These are phyloP conservation scores for Margaritispora aquatica DNA, from an alignment of 495 filamentous ascomycete genomes.

Conservation along the genomic window DNA sequence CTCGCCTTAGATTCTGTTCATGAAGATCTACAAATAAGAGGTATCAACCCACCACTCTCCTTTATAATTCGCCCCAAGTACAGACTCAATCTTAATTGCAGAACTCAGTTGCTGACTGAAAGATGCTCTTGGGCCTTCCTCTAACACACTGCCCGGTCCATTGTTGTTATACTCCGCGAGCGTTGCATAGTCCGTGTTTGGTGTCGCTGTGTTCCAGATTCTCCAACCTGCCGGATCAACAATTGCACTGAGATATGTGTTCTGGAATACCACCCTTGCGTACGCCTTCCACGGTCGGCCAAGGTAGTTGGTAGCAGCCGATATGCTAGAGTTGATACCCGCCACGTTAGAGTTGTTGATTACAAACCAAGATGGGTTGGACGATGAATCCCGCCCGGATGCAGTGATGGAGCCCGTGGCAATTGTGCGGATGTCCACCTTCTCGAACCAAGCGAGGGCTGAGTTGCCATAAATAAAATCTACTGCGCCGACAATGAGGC, in stretches of 20 bases:
- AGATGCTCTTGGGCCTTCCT: conserved; percentile 13
- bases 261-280: conserved; percentile 22
- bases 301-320: conserved; percentile 16
- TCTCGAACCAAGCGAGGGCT: conserved; percentile 21
- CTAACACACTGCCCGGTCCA: conserved; percentile 18
- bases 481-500: conserved; percentile 28
- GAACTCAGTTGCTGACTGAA: conserved; percentile 10
- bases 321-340: conserved; percentile 12
- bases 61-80: conserved; percentile 6
- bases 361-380: conserved; percentile 25
- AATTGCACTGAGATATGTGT: conserved; percentile 20
- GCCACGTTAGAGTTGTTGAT: conserved; percentile 26
- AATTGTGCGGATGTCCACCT: conserved; percentile 21
- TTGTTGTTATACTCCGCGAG: conserved; percentile 24
- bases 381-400: conserved; percentile 23
- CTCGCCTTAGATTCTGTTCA: no score
- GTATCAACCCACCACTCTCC: conserved; percentile 16
- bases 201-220: conserved; percentile 17
- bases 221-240: conserved; percentile 24
- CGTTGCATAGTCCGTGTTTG: conserved; percentile 14
- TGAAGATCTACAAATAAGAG: conserved; percentile 10
- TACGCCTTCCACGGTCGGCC: conserved; percentile 24
- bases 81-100: conserved; percentile 5
- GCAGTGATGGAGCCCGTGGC: conserved; percentile 26
- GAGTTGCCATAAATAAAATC: conserved; percentile 29